Percentiles rank a stretch among this genome's conserved stretches.
Evolutionary conservation across 208 protist genomes (phyloP).

Genomic region (Leptomonas pyrrhocoris): DNA sequence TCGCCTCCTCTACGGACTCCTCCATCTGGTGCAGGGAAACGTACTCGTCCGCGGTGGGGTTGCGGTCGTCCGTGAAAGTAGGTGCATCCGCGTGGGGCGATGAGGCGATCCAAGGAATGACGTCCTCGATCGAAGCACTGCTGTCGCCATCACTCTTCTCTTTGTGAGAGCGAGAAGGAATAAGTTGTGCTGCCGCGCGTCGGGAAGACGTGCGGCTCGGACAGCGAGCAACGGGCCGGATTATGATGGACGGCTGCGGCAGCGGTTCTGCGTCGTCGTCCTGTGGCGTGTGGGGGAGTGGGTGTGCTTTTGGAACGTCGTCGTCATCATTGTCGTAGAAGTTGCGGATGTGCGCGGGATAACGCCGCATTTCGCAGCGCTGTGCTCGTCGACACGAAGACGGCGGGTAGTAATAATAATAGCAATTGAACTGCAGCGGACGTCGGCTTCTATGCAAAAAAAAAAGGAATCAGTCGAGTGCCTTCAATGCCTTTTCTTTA

Average conservation of each 20-base stretch:
- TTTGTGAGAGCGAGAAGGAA: no score
- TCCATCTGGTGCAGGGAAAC: conserved; percentile 34
- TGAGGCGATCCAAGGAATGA: conserved; percentile 14
- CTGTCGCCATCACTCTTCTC: conserved; percentile 11
- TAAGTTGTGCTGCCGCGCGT: no score
- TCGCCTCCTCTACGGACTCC: conserved; percentile 37
- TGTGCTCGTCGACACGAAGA: no score
- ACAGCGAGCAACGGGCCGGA: neutral
- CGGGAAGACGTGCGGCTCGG: neutral
- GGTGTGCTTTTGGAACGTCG: neutral
- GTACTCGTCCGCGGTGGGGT: neutral
- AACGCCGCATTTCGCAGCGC: conserved; percentile 11
- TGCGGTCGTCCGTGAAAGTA: neutral
- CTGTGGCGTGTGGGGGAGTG: neutral
- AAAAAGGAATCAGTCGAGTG: no score
- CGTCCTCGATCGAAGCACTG: conserved; percentile 27
- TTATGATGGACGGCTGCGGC: neutral
- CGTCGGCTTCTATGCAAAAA: no score
- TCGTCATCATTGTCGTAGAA: conserved; percentile 29
- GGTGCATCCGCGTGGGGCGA: no score
- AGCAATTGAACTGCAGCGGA: no score
- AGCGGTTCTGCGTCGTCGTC: neutral
- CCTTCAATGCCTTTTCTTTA: no score
- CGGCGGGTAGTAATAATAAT: no score
- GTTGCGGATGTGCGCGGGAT: conserved; percentile 15